Base-by-base conservation (phyloP, 129 eudicot species). In the Centrapalus pauciflorus region DNA sequence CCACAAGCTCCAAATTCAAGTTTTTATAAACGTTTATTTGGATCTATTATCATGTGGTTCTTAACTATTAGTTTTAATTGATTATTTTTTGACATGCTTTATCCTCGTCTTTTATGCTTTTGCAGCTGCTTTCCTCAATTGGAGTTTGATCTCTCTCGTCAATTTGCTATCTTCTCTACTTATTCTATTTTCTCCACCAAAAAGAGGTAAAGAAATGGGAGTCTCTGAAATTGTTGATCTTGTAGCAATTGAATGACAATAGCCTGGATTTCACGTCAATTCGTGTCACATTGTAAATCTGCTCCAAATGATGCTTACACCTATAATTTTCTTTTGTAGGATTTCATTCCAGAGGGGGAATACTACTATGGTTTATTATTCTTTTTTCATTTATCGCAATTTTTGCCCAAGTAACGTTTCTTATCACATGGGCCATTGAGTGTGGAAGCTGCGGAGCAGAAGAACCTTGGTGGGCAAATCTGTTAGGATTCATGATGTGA, bases 81-180 rank as follows among this genome's bases (percentile, higher is more conserved):
- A 32, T 2, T 1, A 14, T 38, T 26, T 33, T 52, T 4, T 29
- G 8, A 2, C 4, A 24, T 50, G 43, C 23, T 12, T 64, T 21
- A 3, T 57, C 25, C 37, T 65, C 54, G 23, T 25, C 17, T 66
- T 76, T 50, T 65, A 25, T 46, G 24, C 48, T 64, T 17, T 75
- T 85, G 87, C 96, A 93, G 99, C 86, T 71, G 90, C 96, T 54
- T 73, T 93, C 55, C 83, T 85, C 33, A 80, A 86, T 79, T 93
- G 99, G 99, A 89, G 99, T 69, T 74, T 89, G 70, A 73, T 88
- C 69, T 86, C 95, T 58, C 80, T 93, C 10, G 81, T 84, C 67
- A 78, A 86, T 82, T 77, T 93, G 84, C 57, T 82, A 72, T 84
- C 86, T 48, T 82, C 85, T 54, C 82, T 89, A 17, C 67, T 81